Evolutionary conservation across 305 asterid species (phyloP).

Genomic region (Fraxinus sp.): DNA sequence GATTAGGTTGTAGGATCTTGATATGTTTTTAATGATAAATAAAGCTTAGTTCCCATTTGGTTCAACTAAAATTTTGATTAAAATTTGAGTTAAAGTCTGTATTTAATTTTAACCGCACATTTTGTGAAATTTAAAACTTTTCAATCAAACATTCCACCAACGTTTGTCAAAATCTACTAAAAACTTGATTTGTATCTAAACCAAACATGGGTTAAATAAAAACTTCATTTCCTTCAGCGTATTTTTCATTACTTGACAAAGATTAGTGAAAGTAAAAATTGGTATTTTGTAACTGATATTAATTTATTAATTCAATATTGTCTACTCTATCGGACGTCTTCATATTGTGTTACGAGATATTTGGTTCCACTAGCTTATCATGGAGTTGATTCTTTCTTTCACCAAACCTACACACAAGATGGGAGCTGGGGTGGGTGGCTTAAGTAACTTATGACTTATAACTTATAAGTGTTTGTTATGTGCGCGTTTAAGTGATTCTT

Average conservation of each 20-base stretch:
- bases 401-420: neutral
- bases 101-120: too few species aligned
- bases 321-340: neutral
- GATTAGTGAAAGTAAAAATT: neutral
- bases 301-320: neutral
- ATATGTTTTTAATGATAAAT: slow-evolving; percentile 6
- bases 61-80: too few species aligned
- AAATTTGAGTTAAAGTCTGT: too few species aligned
- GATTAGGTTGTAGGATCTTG: slow-evolving; percentile 44
- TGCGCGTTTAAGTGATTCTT: slow-evolving; percentile 45
- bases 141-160: too few species aligned
- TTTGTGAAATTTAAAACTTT: too few species aligned
- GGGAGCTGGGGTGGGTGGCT: neutral
- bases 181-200: too few species aligned
- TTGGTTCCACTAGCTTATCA: slow-evolving; percentile 25
- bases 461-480: slow-evolving; percentile 40
- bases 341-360: neutral
- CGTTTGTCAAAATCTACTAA: too few species aligned
- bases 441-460: neutral
- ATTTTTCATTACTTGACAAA: slow-evolving; percentile 36
- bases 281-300: slow-evolving; percentile 23
- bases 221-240: slow-evolving; percentile 1
- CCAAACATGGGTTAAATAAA: too few species aligned
- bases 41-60: neutral
- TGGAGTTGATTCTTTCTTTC: neutral